phyloP scores from a whole-genome alignment of 2,329 filamentous ascomycete species.

The Leptoxyphium fumago region DNA sequence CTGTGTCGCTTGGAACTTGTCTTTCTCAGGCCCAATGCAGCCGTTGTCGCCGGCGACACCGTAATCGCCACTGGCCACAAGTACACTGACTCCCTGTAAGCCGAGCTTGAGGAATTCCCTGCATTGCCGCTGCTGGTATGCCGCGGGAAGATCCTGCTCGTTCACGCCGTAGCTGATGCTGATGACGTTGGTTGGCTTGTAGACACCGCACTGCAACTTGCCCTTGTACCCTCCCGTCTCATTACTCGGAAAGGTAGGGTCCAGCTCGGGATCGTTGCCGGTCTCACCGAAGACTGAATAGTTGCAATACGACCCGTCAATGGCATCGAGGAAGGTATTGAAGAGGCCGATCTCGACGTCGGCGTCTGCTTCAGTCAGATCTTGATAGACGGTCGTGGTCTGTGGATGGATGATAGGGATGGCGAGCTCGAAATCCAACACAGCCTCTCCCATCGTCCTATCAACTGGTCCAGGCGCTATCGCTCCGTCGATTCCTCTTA shows the following conservation, averaged over 20 bases:
- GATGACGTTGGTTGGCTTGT: slow-evolving; percentile 42
- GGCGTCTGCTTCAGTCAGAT: slow-evolving; percentile 14
- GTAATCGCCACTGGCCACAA: slow-evolving; percentile 35
- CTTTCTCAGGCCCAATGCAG: slow-evolving; percentile 12
- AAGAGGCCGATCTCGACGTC: slow-evolving; percentile 22
- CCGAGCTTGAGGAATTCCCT: slow-evolving; percentile 35
- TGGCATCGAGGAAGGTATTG: slow-evolving; percentile 36
- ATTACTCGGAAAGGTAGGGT: slow-evolving; percentile 32
- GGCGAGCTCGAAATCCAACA: slow-evolving; percentile 36
- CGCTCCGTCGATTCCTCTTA: slow-evolving; percentile 8
- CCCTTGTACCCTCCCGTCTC: slow-evolving; percentile 32
- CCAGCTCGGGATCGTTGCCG: slow-evolving; percentile 33
- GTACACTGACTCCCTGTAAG: slow-evolving; percentile 33
- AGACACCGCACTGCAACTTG: slow-evolving; percentile 31
- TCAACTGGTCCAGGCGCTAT: slow-evolving; percentile 9
- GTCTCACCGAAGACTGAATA: slow-evolving; percentile 22
- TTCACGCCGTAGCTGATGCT: slow-evolving; percentile 45
- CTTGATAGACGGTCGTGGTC: slow-evolving; percentile 32
- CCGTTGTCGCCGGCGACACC: slow-evolving; percentile 24
- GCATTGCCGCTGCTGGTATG: slow-evolving; percentile 38
- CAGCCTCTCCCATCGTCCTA: slow-evolving; percentile 26
- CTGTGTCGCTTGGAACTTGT: slow-evolving; percentile 13
- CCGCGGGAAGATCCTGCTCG: slow-evolving; percentile 37
- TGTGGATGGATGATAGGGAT: slow-evolving; percentile 40
- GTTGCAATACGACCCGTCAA: slow-evolving; percentile 40